phyloP scores from a whole-genome alignment of 1,139 yeast genomes.

The Blastobotrys persicus region DNA sequence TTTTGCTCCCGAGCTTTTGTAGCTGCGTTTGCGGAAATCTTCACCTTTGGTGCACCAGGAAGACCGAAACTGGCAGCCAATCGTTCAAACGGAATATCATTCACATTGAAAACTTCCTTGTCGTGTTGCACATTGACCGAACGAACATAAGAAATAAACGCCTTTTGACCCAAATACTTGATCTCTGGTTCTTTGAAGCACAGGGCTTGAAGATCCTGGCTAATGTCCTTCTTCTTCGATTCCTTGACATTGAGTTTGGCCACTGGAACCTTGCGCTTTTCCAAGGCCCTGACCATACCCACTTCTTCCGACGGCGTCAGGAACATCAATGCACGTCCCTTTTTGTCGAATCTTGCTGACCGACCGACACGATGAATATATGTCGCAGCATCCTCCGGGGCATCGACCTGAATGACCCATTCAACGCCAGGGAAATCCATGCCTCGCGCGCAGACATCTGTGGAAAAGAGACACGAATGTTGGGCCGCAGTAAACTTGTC shows the following conservation, averaged over 20 bases:
- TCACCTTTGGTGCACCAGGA: constrained; percentile 94
- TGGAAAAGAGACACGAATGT: constrained; percentile 86
- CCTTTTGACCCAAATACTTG: constrained; percentile 92
- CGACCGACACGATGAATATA: constrained; percentile 97
- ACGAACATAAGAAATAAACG: constrained; percentile 84
- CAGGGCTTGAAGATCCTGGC: constrained; percentile 80
- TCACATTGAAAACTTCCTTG: constrained; percentile 72
- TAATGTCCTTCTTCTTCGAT: constrained; percentile 72
- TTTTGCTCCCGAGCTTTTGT: constrained; percentile 65
- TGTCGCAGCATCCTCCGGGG: constrained; percentile 94
- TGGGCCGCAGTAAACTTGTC: constrained; percentile 82
- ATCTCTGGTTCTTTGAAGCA: constrained; percentile 90
- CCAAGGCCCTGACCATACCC: constrained; percentile 66
- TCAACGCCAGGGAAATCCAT: constrained; percentile 96
- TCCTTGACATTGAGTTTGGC: constrained; percentile 72
- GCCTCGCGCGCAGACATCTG: constrained; percentile 97
- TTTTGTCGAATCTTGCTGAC: constrained; percentile 89
- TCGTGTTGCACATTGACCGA: constrained; percentile 86
- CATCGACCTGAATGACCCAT: constrained; percentile 95
- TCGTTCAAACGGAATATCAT: constrained; percentile 73
- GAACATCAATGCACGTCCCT: constrained; percentile 82
- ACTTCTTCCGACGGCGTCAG: constrained; percentile 81
- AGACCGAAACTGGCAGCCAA: constrained; percentile 87
- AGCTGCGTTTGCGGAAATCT: constrained; percentile 54
- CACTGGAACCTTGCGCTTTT: constrained; percentile 62